A percentile compares a stretch with the other conserved stretches of the same genome.
Conservation (phyloP, 1,139 yeast genomes). For the Zygosaccharomyces pseudobailii region DNA sequence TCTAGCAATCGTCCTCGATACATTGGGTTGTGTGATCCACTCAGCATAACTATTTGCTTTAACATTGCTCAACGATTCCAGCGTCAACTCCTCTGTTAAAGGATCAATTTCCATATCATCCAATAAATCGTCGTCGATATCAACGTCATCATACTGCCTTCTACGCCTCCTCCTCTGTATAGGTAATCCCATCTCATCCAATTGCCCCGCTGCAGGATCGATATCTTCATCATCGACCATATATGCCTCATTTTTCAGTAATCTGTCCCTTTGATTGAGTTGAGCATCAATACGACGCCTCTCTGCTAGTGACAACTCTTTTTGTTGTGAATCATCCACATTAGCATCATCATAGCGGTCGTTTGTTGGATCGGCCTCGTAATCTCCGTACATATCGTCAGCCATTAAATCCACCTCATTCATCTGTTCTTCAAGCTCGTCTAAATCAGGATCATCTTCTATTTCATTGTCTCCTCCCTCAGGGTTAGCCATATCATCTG, state of each 20-base stretch:
- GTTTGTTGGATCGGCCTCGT: slow-evolving; percentile 56
- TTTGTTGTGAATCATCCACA: slow-evolving; percentile 76
- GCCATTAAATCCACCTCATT: slow-evolving; percentile 81
- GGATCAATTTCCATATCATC: slow-evolving; percentile 67
- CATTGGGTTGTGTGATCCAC: slow-evolving; percentile 94
- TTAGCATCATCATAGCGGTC: slow-evolving; percentile 67
- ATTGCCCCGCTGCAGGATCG: slow-evolving; percentile 40
- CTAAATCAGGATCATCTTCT: slow-evolving; percentile 55
- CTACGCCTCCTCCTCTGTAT: slow-evolving; percentile 68
- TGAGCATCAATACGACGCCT: slow-evolving; percentile 78
- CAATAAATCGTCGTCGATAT: slow-evolving; percentile 49
- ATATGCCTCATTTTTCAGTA: slow-evolving; percentile 48
- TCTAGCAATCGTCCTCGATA: slow-evolving; percentile 82
- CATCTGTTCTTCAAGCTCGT: slow-evolving; percentile 70
- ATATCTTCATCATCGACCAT: slow-evolving; percentile 56
- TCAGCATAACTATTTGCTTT: slow-evolving; percentile 88
- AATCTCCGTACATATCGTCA: slow-evolving; percentile 78
- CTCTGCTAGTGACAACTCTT: slow-evolving; percentile 65
- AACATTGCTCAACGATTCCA: slow-evolving; percentile 85
- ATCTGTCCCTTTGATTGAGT: slow-evolving; percentile 71
- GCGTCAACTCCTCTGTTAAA: slow-evolving; percentile 70
- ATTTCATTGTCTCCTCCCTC: slow-evolving; percentile 55
- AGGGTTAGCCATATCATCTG: slow-evolving; percentile 47
- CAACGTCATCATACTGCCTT: slow-evolving; percentile 56
- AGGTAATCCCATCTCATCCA: slow-evolving; percentile 73